phyloP scores from a whole-genome alignment of 371 early-diverging fungal species.

The Chytridiales sp. region DNA sequence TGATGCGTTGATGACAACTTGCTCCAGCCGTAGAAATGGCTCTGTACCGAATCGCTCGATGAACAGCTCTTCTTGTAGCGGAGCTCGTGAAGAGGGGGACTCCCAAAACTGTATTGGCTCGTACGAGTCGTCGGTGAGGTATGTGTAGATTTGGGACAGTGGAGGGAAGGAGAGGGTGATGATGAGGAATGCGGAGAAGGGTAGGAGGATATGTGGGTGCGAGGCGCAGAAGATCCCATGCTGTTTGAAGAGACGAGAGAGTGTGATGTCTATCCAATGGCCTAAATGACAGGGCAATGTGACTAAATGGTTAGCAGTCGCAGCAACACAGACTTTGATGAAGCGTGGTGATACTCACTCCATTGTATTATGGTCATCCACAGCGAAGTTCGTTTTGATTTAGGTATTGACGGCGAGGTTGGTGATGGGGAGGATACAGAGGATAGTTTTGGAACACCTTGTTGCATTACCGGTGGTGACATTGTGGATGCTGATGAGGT shows the following conservation, averaged over 20 bases:
- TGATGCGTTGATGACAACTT: constrained; percentile 31
- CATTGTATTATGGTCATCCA: too few relatives aligned
- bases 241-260: constrained; percentile 50
- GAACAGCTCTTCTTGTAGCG: constrained; percentile 21
- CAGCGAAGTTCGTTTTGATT: too few relatives aligned
- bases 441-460: too few relatives aligned
- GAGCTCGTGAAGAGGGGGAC: constrained; percentile 26
- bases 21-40: constrained; percentile 43
- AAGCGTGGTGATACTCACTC: too few relatives aligned
- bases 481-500: too few relatives aligned
- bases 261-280: too few relatives aligned
- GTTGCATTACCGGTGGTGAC: too few relatives aligned
- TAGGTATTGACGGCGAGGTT: too few relatives aligned
- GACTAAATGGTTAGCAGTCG: too few relatives aligned
- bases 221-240: constrained; percentile 64
- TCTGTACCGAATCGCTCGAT: constrained; percentile 22
- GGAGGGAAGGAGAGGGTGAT: constrained; percentile 57
- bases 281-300: too few relatives aligned
- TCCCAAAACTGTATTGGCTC: constrained; percentile 34
- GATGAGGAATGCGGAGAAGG: constrained; percentile 52
- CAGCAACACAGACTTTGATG: too few relatives aligned
- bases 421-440: too few relatives aligned
- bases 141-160: constrained; percentile 38
- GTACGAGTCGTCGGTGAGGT: constrained; percentile 20
- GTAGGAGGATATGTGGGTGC: constrained; percentile 49